Conservation (phyloP, 331 rosid species). For the Quercus lobata region DNA sequence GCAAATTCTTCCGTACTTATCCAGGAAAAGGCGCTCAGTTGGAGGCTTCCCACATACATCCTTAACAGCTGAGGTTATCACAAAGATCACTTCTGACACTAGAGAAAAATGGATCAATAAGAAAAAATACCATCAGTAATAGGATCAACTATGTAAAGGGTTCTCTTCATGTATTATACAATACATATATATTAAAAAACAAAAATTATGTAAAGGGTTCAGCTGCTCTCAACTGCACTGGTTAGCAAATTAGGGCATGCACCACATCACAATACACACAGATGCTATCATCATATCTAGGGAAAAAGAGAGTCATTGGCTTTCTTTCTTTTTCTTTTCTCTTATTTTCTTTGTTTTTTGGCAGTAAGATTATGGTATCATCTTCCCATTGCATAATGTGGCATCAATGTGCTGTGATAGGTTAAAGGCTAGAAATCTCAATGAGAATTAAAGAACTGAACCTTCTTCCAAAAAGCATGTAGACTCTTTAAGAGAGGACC, state of each 20-base stretch:
- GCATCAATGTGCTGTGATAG: not conserved
- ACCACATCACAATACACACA: not conserved
- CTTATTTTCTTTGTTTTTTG: too few species aligned
- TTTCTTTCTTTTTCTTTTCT: too few species aligned
- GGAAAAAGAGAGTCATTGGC: not conserved
- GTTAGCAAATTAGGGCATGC: conserved; percentile 5
- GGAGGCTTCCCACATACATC: conserved; percentile 92
- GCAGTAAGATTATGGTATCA: too few species aligned
- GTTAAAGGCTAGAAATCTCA: not conserved
- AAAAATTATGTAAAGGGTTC: not conserved
- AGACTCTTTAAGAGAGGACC: not conserved
- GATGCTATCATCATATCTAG: not conserved
- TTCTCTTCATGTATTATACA: too few species aligned
- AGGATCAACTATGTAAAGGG: not conserved
- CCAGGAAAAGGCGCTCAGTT: conserved; percentile 86
- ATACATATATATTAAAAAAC: too few species aligned
- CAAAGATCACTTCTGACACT: conserved; percentile 93
- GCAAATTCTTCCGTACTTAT: conserved; percentile 92
- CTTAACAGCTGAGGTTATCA: conserved; percentile 86
- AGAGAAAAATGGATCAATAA: conserved; percentile 9
- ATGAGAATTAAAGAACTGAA: not conserved
- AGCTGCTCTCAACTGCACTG: not conserved
- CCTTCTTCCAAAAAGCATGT: not conserved
- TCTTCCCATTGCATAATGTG: too few species aligned
- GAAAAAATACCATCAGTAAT: not conserved